Percentiles rank a stretch among this genome's conserved stretches.
Evolutionary conservation across 2,329 filamentous ascomycete species (phyloP).

Genomic region (Aspergillus udagawae): DNA sequence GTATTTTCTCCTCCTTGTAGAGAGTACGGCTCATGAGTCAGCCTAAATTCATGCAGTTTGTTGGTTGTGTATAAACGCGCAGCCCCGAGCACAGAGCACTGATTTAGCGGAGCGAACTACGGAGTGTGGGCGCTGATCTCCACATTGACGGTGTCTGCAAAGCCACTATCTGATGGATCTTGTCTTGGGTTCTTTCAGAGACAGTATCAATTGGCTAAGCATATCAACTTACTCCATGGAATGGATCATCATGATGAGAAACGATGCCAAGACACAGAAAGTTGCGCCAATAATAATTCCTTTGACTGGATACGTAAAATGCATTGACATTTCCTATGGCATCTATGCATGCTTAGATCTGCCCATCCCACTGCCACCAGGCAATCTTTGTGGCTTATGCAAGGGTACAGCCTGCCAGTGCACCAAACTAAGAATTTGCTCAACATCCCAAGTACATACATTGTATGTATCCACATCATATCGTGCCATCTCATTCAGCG

Average conservation of each 20-base stretch:
- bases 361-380: not conserved
- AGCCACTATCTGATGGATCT: not conserved
- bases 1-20: not conserved
- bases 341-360: conserved; percentile 6
- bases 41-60: too few relatives aligned
- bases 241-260: not conserved
- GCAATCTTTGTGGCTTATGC: not conserved
- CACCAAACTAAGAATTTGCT: not conserved
- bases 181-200: not conserved
- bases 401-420: not conserved
- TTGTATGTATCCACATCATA: not conserved
- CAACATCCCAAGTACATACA: not conserved
- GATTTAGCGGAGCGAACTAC: not conserved
- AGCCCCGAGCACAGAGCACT: not conserved
- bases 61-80: not conserved
- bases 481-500: not conserved
- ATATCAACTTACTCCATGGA: not conserved
- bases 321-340: not conserved
- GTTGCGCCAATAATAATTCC: not conserved
- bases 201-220: not conserved
- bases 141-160: not conserved
- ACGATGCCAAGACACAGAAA: not conserved
- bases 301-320: not conserved
- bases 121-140: not conserved
- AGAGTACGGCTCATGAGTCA: too few relatives aligned